phyloP scores from a whole-genome alignment of 208 protist genomes.

The Leishmania martiniquensis region DNA sequence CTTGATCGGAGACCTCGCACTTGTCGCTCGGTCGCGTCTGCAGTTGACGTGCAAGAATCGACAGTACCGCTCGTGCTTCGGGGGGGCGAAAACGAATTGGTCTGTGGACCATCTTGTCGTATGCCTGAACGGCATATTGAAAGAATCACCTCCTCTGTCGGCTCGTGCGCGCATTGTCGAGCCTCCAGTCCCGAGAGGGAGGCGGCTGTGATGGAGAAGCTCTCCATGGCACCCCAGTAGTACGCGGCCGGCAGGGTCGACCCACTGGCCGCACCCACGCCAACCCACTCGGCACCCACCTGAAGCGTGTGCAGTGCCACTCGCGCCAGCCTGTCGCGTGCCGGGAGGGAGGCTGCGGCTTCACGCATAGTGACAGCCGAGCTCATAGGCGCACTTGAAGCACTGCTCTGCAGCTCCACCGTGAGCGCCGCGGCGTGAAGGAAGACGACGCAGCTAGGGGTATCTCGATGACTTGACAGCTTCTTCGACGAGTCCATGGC shows the following conservation, averaged over 20 bases:
- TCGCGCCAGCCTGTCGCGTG: slow-evolving; percentile 19
- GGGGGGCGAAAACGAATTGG: no score
- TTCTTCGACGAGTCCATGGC: neutral
- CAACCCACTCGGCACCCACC: slow-evolving; percentile 25
- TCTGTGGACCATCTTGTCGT: neutral
- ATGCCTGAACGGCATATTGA: neutral
- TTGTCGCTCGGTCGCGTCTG: neutral
- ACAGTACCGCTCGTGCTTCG: neutral
- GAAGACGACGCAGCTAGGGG: slow-evolving; percentile 19
- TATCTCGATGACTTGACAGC: neutral
- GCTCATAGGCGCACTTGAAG: neutral
- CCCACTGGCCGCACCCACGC: neutral
- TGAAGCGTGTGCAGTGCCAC: slow-evolving; percentile 13
- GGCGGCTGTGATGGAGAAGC: slow-evolving; percentile 15
- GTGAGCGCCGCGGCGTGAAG: slow-evolving; percentile 15
- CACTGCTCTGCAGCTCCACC: slow-evolving; percentile 26
- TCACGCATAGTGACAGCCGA: neutral
- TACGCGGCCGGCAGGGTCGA: slow-evolving; percentile 12
- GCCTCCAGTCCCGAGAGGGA: neutral
- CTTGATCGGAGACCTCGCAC: neutral
- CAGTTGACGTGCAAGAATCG: neutral
- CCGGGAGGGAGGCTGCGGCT: neutral
- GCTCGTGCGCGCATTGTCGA: neutral
- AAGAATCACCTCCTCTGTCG: slow-evolving; percentile 24
- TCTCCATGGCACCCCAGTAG: slow-evolving; percentile 32